Percentiles rank a stretch among this genome's conserved stretches.
phyloP scores from a whole-genome alignment of 257 asterid species.

The Lycium barbarum region DNA sequence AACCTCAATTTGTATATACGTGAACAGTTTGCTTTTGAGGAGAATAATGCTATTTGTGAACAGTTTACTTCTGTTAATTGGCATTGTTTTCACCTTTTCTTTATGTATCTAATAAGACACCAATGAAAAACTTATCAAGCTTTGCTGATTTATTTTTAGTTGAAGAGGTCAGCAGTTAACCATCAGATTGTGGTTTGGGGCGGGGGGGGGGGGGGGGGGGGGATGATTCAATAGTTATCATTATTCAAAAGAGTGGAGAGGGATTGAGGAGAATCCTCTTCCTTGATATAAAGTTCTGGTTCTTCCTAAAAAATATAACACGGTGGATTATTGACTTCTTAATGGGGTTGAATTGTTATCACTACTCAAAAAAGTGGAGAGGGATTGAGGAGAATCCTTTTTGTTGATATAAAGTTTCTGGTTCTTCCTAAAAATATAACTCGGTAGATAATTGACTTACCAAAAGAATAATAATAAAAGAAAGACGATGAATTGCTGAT shows the following conservation, averaged over 20 bases:
- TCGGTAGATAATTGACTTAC: neutral
- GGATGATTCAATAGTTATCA: neutral
- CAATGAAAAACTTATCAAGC: neutral
- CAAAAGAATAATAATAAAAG: neutral
- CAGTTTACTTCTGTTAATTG: constrained; percentile 3
- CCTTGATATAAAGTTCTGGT: neutral
- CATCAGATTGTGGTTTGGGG: no score
- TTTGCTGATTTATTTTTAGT: neutral
- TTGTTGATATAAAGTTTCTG: neutral
- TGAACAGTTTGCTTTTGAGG: neutral
- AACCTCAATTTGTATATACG: neutral
- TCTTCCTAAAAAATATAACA: neutral
- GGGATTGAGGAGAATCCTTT: constrained; percentile 14
- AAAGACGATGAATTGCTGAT: neutral
- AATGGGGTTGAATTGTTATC: neutral
- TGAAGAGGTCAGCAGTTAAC: neutral
- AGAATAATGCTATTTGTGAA: neutral
- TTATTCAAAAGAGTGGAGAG: neutral
- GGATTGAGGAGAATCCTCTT: constrained; percentile 1
- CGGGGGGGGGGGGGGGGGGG: no score
- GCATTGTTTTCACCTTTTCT: neutral
- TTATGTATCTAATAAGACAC: neutral
- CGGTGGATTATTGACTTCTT: neutral
- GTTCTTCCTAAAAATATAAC: neutral
- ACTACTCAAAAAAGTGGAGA: neutral